Evolutionary conservation across 768 basidiomycete species (phyloP).

Genomic region (Panellus pusillus): DNA sequence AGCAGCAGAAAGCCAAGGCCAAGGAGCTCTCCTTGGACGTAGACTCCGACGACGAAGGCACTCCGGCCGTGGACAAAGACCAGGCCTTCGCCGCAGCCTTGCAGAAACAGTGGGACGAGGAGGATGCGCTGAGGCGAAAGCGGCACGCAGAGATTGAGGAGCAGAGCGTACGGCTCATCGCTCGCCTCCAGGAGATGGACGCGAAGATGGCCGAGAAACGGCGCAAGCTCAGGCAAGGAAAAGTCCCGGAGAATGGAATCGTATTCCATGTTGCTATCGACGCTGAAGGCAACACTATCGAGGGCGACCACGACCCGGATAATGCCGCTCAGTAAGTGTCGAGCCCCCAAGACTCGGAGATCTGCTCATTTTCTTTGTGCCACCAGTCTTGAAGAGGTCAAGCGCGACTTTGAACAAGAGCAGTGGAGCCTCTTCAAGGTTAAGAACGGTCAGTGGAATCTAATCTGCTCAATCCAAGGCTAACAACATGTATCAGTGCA

Average conservation of each 20-base stretch:
- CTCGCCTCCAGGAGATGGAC: conserved; percentile 10
- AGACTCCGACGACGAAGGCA: neutral
- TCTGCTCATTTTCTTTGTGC: neutral
- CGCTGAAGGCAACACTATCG: conserved; percentile 14
- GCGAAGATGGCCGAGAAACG: conserved; percentile 9
- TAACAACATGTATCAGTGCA: neutral
- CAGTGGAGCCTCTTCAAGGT: conserved; percentile 1
- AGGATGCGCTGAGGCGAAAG: conserved; percentile 7
- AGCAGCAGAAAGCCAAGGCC: neutral
- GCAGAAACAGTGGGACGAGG: conserved; percentile 10
- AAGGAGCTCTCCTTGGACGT: neutral
- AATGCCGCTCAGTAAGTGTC: conserved; percentile 11
- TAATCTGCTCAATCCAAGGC: neutral
- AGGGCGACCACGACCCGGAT: conserved; percentile 17
- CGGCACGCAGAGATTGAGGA: neutral
- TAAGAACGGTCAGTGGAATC: conserved; percentile 5
- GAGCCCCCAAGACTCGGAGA: neutral
- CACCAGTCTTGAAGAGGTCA: conserved; percentile 10
- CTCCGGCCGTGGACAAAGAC: neutral
- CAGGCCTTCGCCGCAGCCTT: conserved; percentile 10
- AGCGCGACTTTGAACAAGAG: conserved; percentile 13
- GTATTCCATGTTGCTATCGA: conserved; percentile 9
- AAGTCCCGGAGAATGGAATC: conserved; percentile 13
- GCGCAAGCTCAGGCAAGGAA: neutral
- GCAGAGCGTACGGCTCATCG: neutral